Base-by-base conservation (phyloP, 352 stramenopile species). In the Phytophthora ohioensis region DNA sequence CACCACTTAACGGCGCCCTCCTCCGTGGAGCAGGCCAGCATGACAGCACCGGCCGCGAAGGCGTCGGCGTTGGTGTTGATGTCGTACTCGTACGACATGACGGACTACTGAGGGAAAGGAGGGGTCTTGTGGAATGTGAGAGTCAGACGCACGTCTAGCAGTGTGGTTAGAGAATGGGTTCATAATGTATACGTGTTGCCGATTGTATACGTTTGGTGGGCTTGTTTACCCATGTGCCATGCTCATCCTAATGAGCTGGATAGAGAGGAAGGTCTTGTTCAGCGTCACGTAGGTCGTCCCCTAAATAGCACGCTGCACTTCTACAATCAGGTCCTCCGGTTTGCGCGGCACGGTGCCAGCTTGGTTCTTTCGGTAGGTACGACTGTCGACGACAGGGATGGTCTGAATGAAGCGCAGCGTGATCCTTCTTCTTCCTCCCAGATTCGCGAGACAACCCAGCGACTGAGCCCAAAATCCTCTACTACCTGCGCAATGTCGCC, bases 1-100 rank as follows among this genome's bases (percentile, higher is more conserved):
- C 15, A 27, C 43, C 43, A 49, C 43, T 49, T 11, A 6, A 49
- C 0, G 15, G 43, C 43, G 3, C 43, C n/a, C 5, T 49, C 43
- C 43, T 49, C 43, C 43, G 43, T 49, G n/a, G 43, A 27, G 43
- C n/a, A 49, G 15, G 43, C 43, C 8, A 49, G 43, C 43, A 49
- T 49, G 13, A 31, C 43, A 1, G 13, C 17, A 15, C 10, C 10
- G 43, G 30, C 4, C 6, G 43, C 34, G 43, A 32, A 49, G 3
- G 43, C 5, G 17, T 1, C 17, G 43, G 17, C 9, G 43, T 49
- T 15, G 3, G 17, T 15, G 17, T 11, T 6, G 13, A 49, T 7
- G 10, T 49, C 43, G 43, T 49, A 49, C 43, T 34, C 12, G 43
- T 6, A 46, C 39, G 39, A 46, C 39, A n/a, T 46, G 7, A 46